Evolutionary conservation across 495 filamentous ascomycete genomes (phyloP), one percentile per base, ranked within the genome.

Genomic region (Margaritispora aquatica): DNA sequence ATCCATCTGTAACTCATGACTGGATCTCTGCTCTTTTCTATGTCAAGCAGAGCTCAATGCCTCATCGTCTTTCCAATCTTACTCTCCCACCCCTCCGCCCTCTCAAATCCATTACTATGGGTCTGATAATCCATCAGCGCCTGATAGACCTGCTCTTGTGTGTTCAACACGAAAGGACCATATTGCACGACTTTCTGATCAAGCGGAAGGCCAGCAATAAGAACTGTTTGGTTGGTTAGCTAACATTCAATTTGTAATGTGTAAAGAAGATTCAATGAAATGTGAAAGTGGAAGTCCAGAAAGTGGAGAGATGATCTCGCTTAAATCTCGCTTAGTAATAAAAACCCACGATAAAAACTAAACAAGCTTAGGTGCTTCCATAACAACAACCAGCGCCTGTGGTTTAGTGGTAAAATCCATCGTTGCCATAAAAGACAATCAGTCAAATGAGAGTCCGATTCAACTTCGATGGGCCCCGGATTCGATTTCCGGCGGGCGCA

Each of bases 101-200:
- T 78, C 77, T 98, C 93, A 69, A 98, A 98, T 17, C 93, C 93
- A 72, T 97, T 97, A 23, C 83, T 80, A 58, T 85, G 78, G 49
- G 78, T 86, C 75, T 91, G 89, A 66, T 87, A 98, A 73, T 98
- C 93, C 52, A 84, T 73, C 80, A 98, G 85, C 2, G 94, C 90
- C 75, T 97, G 84, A 63, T 91, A 88, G 38, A 98, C 90, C 69
- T 94, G 84, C 64, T 96, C 90, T 66, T 90, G 78, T 11, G 80
- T 81, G 34, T 78, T 96, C 60, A 96, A 67, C 15, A 98, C 94
- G 70, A 98, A 98, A 1, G 93, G 93, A 0, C 93, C 93, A 70
- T 98, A 96, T 80, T 98, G 93, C 24, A 97, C 89, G 21, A 98
- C 87, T 54, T 88, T 85, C 72, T 98, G 93, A 68, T 97, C 86